phyloP scores from a whole-genome alignment of 1,139 yeast species.

The Hyphopichia buzzinii region DNA sequence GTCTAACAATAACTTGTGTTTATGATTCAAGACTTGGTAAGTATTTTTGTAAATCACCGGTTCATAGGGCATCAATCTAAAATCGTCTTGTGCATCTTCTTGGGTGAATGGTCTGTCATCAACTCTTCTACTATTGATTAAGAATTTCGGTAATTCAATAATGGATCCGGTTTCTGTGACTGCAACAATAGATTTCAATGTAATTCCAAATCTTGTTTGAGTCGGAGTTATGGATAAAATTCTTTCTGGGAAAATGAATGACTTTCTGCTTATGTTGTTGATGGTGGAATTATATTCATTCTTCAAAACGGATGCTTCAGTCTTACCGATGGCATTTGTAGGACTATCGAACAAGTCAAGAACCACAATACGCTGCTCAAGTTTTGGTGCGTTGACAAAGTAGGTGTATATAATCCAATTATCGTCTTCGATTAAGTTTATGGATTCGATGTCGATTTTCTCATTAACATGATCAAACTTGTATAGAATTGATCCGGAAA shows the following conservation, averaged over 20 bases:
- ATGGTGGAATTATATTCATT: constrained; percentile 20
- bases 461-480: constrained; percentile 43
- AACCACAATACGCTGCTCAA: constrained; percentile 61
- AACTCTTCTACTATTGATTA: constrained; percentile 61
- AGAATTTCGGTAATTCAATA: constrained; percentile 66
- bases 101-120: constrained; percentile 51
- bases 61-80: constrained; percentile 62
- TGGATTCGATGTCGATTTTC: constrained; percentile 31
- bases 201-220: constrained; percentile 68
- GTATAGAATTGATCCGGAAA: constrained; percentile 65
- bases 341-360: constrained; percentile 79
- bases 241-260: constrained; percentile 62
- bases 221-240: constrained; percentile 56
- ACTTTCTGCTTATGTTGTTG: constrained; percentile 39
- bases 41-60: constrained; percentile 56
- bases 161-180: constrained; percentile 62
- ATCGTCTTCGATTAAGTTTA: constrained; percentile 69
- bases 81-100: constrained; percentile 58
- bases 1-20: constrained; percentile 37
- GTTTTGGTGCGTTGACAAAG: constrained; percentile 48
- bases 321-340: constrained; percentile 10
- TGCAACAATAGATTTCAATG: constrained; percentile 65
- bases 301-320: constrained; percentile 12
- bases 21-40: constrained; percentile 37
- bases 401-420: constrained; percentile 80